These are phyloP conservation scores for Ensete glaucum DNA, from an alignment of 176 grass and related monocot species.

Conservation along the genomic window DNA sequence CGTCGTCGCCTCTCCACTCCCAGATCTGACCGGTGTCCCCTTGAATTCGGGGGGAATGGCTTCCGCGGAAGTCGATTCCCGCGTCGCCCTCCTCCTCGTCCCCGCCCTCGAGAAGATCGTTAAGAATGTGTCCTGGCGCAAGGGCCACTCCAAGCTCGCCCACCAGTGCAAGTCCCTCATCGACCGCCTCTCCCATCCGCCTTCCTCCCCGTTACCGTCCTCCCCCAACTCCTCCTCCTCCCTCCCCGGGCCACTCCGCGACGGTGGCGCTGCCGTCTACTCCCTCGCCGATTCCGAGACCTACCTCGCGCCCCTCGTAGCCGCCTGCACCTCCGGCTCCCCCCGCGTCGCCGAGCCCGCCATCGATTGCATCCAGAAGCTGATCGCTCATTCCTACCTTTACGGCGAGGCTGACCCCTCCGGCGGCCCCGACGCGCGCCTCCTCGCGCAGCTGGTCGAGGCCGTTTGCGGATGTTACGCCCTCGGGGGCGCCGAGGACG, in stretches of 20 bases:
- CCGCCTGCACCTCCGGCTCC: conserved; percentile 55
- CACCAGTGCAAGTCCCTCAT: conserved; percentile 89
- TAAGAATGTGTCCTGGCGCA: conserved; percentile 89
- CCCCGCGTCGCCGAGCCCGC: conserved; percentile 64
- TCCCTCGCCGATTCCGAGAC: conserved; percentile 82
- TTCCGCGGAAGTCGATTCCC: conserved; percentile 56
- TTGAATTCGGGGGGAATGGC: conserved; percentile 23
- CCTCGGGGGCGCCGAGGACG: conserved; percentile 31
- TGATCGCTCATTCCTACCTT: conserved; percentile 88
- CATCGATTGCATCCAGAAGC: conserved; percentile 73
- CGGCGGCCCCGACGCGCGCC: conserved; percentile 50
- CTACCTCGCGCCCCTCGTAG: conserved; percentile 50
- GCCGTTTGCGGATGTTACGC: conserved; percentile 59
- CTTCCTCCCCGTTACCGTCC: conserved; percentile 24
- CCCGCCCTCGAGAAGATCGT: conserved; percentile 94
- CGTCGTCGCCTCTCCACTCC: not conserved
- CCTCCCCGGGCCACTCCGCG: conserved; percentile 60
- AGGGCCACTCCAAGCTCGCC: conserved; percentile 96
- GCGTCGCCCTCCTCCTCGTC: conserved; percentile 51
- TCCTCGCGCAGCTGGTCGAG: conserved; percentile 64
- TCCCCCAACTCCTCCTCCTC: conserved; percentile 69
- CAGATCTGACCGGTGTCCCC: conserved; percentile 20
- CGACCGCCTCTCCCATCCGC: conserved; percentile 54
- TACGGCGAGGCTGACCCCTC: conserved; percentile 83
- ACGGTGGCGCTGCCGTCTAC: conserved; percentile 19